These are phyloP conservation scores for Alternaria angustiovoidea DNA, from an alignment of 2,329 filamentous ascomycete species.

Conservation along the genomic window DNA sequence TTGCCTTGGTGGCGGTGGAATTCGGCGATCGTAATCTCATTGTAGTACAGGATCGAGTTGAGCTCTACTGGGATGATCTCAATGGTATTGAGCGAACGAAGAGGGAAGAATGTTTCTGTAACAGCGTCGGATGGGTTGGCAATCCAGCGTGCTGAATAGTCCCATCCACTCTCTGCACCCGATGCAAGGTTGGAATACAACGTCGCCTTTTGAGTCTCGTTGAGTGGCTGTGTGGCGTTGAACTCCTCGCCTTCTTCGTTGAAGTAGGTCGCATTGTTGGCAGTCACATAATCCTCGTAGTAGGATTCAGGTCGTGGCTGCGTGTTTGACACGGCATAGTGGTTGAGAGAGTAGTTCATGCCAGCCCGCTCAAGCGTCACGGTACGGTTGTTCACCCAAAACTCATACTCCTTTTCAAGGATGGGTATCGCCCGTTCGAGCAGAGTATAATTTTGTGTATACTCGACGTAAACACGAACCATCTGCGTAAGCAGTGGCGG, in stretches of 20 bases:
- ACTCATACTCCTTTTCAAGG: conserved; percentile 69
- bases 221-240: conserved; percentile 60
- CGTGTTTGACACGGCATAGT: conserved; percentile 69
- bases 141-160: conserved; percentile 69
- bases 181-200: conserved; percentile 71
- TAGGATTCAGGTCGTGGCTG: conserved; percentile 74
- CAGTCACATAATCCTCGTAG: conserved; percentile 70
- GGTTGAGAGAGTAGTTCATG: conserved; percentile 64
- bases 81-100: conserved; percentile 68
- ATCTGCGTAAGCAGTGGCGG: conserved; percentile 72
- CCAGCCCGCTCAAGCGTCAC: conserved; percentile 59
- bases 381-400: conserved; percentile 69
- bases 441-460: conserved; percentile 70
- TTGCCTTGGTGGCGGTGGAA: conserved; percentile 65
- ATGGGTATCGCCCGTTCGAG: conserved; percentile 68
- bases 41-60: conserved; percentile 73
- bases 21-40: conserved; percentile 66
- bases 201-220: conserved; percentile 59
- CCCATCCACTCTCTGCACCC: conserved; percentile 72
- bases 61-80: conserved; percentile 70
- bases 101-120: conserved; percentile 69
- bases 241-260: conserved; percentile 66
- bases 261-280: conserved; percentile 71
- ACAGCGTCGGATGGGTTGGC: conserved; percentile 65
- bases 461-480: conserved; percentile 69